phyloP scores from a whole-genome alignment of 1,284 basidiomycete genomes.

The Schizophyllum amplum region DNA sequence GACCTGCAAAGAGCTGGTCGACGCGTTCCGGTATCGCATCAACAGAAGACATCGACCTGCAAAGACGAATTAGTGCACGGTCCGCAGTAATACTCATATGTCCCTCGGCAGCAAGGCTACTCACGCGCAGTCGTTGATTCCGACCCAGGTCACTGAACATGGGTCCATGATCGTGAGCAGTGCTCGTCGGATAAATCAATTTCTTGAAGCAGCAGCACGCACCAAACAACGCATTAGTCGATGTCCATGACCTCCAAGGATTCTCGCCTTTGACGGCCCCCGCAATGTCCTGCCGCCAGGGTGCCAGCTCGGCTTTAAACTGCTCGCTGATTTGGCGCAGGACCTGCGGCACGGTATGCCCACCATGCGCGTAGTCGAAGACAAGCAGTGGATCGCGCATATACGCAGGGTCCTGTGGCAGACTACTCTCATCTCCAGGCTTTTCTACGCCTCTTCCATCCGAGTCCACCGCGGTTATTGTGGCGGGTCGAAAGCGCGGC shows the following conservation, averaged over 20 bases:
- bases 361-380: conserved; percentile 12
- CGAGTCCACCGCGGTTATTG: background rate
- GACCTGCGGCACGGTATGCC: conserved; percentile 7
- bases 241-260: conserved; percentile 4
- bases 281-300: background rate
- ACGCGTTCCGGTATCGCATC: conserved; percentile 1
- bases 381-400: conserved; percentile 5
- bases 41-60: background rate
- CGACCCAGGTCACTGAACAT: conserved; percentile 12
- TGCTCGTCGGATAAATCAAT: background rate
- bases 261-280: background rate
- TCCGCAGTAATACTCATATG: no score
- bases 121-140: conserved; percentile 15
- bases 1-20: conserved; percentile 8
- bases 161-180: no score
- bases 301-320: background rate
- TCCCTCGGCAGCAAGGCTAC: no score
- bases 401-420: background rate
- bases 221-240: conserved; percentile 11
- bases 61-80: no score
- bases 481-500: background rate
- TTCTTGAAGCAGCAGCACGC: background rate
- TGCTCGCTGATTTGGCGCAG: background rate
- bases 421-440: no score
- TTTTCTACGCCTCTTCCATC: no score